Base-by-base conservation (phyloP, 352 stramenopile genomes). In the Globisporangium radiosum region DNA sequence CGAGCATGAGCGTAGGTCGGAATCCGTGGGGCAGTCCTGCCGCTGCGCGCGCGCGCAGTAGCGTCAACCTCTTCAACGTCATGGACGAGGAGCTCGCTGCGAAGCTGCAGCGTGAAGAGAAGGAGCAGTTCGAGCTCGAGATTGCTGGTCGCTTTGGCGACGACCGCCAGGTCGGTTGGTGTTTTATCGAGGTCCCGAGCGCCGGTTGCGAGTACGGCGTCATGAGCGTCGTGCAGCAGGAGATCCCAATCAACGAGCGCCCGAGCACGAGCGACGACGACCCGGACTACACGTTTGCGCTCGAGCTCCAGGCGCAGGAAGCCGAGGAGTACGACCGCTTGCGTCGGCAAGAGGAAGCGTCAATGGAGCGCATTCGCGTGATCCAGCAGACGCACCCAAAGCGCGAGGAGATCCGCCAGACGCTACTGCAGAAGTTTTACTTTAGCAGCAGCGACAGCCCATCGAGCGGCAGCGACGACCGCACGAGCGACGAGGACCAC, bases 171-270 rank as follows among this genome's bases (percentile, higher is more conserved):
- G 78, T 74, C 0, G 79, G 75, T 53, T 89, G 77, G 77, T 89
- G 79, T 54, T 89, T 89, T 57, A 77, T 89, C 62, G 79, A 89
- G 62, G 79, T 89, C 15, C 77, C 79, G n/a, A 84, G 75, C 58
- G 57, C 68, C 2, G 75, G 70, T 56, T 60, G 59, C 60, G 67
- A 80, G 39, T 72, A 72, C 53, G 79, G 79, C 60, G 77, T 82
- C 63, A 89, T 89, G 79, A 88, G 77, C 57, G 77, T 87, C 60
- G 70, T 88, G 13, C 75, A 89, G 54, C 79, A 89, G 64, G 75
- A 89, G 56, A 73, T 89, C 36, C 72, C 75, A 42, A 70, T 77
- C 45, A 63, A 78, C 54, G 65, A 81, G 56, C 64, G 70, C 36
- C 50, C 64, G 3, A 17, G 48, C 13, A 37, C 57, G 33, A 52